phyloP scores from a whole-genome alignment of 192 early-diverging fungal species.

The Gigaspora rosea region DNA sequence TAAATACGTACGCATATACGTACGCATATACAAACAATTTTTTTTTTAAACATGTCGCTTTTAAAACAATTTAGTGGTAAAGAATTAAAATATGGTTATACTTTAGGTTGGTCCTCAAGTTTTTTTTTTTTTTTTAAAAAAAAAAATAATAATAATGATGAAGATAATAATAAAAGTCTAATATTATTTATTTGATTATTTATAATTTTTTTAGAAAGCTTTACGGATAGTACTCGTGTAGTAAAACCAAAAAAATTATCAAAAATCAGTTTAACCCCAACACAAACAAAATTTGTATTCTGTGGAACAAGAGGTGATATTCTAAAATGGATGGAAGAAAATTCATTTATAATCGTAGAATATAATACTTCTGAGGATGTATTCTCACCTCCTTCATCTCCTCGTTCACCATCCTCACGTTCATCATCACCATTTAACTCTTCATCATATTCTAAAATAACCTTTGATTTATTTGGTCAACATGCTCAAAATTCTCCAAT shows the following conservation, averaged over 20 bases:
- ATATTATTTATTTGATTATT: not conserved
- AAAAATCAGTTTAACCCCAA: constrained; percentile 20
- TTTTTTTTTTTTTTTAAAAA: not conserved
- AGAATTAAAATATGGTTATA: not conserved
- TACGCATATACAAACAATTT: no score
- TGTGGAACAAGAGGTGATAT: constrained; percentile 15
- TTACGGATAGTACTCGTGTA: not conserved
- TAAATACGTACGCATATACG: no score
- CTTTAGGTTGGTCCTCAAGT: not conserved
- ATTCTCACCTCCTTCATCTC: constrained; percentile 21
- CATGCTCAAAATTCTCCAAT: not conserved
- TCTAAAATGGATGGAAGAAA: constrained; percentile 19
- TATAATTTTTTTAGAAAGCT: not conserved
- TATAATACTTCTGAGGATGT: not conserved
- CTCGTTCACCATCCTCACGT: not conserved
- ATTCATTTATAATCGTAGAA: constrained; percentile 1
- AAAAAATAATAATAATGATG: not conserved
- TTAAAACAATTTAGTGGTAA: not conserved
- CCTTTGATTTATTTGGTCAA: constrained; percentile 16
- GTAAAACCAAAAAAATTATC: constrained; percentile 3
- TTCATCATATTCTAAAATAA: not conserved
- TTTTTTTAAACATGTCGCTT: no score
- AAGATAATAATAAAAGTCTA: not conserved
- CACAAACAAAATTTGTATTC: constrained; percentile 15
- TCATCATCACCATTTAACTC: not conserved